Base-by-base conservation (phyloP, 306 rosid species). In the Quercus aquifolioides region DNA sequence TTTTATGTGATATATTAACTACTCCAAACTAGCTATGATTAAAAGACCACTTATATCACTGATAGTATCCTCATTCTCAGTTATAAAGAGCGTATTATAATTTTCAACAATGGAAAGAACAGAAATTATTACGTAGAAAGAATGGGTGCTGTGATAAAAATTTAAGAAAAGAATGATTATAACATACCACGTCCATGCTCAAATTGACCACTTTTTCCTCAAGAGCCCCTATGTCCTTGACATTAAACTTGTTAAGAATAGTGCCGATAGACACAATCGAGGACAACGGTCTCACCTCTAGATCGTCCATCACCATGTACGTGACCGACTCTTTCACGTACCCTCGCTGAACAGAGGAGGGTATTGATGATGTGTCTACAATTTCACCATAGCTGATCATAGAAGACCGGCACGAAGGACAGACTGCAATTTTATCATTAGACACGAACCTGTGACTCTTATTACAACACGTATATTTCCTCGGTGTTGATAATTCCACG, bases 271-370 rank as follows among this genome's bases (percentile, higher is more conserved):
- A 72, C 31, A 30, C 31, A 1, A 69, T 73, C 1, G 84, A 59
- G 0, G 88, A 84, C 75, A 79, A 58, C 0, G 87, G 83, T 25
- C 35, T 55, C 25, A 84, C 88, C 9, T 6, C 83, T 7, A 87
- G 35, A 30, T 87, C 77, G 55, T 87, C 87, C 82, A 67, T 81
- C 12, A 87, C 72, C 87, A 84, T 84, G 71, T 83, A 86, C 0
- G 80, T 83, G 1, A 71, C 84, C 5, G 26, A 3, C 2, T 60
- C 87, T 52, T 28, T 80, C 64, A 83, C 85, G 49, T n/a, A 86
- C 4, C 85, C 38, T 4, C 73, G 63, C 26, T 25, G 26, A 25
- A 25, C 26, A 25, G 26, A 25, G 26, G 26, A 25, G 26, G 26
- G 26, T 33, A 28, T 74, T 25, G n/a, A n/a, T 76, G 5, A 19